Evolutionary conservation across 352 stramenopile genomes (phyloP), one percentile per base, ranked within the genome.

Genomic region (Phytophthora citrophthora): DNA sequence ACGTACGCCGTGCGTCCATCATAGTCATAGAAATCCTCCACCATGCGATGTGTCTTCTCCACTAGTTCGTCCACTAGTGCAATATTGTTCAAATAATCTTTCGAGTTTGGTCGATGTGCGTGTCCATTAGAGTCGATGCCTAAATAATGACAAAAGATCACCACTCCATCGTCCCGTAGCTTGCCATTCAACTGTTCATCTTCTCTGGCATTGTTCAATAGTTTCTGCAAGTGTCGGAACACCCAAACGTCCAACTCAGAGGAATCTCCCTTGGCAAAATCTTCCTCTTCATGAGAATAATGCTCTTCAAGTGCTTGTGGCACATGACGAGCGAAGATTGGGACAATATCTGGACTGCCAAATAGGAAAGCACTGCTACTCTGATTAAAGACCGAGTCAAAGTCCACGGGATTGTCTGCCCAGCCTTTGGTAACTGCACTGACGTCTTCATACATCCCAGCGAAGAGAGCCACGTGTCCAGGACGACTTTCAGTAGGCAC

Each of bases 91-190:
- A 94, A 61, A 70, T 96, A 94, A 43, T 94, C 79, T 26, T 64
- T 70, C 11, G 88, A 92, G 39, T 86, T 76, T 2, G 88, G 88
- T 23, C 88, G 86, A 74, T 94, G 82, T 16, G 84, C 86, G 55
- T 96, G 88, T 34, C 88, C 88, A 70, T 96, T 96, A 24, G 86
- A 91, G 62, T 96, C 88, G 52, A 94, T 93, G 46, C 88, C 88
- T 20, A 96, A 74, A 50, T 91, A 89, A 43, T 94, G 88, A 43
- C 83, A 90, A 59, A 96, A 96, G 29, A 94, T 74, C 20, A 96
- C 49, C 8, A 94, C 70, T 31, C 83, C 68, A 16, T 76, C 55
- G 0, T 36, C 40, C 32, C 77, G 70, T 1, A 96, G 44, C 31
- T 83, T 38, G 10, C 54, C 51, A 16, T 66, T 44, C 26, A 92